phyloP scores from a whole-genome alignment of 2,329 filamentous ascomycete genomes.

The Colletotrichum eleusines region DNA sequence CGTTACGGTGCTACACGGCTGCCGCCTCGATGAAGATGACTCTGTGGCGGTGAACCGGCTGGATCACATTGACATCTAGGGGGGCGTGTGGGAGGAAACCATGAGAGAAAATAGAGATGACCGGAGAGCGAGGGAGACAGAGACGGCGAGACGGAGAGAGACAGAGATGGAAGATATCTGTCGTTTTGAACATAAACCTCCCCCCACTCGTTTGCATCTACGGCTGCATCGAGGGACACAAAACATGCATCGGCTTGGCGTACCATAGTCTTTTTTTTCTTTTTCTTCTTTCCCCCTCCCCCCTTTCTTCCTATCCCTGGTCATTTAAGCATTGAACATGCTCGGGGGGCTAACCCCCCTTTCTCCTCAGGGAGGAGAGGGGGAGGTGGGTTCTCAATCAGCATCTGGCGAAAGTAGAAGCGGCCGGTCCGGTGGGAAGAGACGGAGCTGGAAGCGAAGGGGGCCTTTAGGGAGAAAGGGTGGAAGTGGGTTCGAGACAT shows the following conservation, averaged over 20 bases:
- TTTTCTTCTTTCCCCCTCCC: no score
- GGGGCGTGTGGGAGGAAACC: not conserved
- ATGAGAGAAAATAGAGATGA: no score
- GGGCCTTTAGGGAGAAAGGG: not conserved
- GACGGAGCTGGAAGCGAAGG: no score
- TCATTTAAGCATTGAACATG: conserved; percentile 2
- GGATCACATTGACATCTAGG: not conserved
- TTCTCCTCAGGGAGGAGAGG: no score
- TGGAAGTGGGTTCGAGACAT: not conserved
- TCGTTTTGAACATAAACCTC: conserved; percentile 21
- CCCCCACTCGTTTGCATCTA: conserved; percentile 4
- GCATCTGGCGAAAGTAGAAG: not conserved
- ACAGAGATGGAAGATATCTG: not conserved
- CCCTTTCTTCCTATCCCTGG: no score
- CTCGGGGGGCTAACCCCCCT: no score
- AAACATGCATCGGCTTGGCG: conserved; percentile 31
- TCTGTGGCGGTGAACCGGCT: conserved; percentile 20
- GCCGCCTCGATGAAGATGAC: conserved; percentile 24
- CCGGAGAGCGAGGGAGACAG: no score
- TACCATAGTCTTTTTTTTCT: conserved; percentile 1
- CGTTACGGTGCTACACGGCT: conserved; percentile 27
- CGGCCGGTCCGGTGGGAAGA: not conserved
- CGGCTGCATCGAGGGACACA: not conserved
- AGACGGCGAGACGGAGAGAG: not conserved
- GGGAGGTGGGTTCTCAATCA: not conserved